Conservation (phyloP, 2,329 filamentous ascomycete genomes). For the Talaromyces pinophilus region DNA sequence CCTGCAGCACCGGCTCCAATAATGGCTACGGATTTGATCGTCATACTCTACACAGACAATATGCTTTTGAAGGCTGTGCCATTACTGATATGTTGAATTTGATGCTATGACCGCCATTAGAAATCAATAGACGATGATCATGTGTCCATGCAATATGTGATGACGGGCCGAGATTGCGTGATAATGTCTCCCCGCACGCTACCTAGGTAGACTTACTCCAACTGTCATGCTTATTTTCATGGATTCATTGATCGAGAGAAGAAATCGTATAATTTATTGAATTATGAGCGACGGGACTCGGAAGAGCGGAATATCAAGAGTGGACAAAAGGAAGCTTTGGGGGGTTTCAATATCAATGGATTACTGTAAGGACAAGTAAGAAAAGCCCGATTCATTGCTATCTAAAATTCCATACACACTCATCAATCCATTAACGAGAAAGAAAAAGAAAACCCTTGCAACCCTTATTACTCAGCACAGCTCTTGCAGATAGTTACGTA, state of each 20-base stretch:
- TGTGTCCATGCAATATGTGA: conserved; percentile 4
- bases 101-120: not conserved
- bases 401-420: conserved; percentile 17
- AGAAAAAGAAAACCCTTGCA: not conserved
- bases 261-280: too few species aligned
- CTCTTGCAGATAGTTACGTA: not conserved
- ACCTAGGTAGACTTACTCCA: not conserved
- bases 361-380: not conserved
- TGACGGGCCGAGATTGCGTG: conserved; percentile 15
- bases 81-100: not conserved
- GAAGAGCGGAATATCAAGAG: too few species aligned
- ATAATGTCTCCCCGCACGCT: conserved; percentile 12
- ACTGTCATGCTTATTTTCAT: not conserved
- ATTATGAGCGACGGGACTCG: too few species aligned
- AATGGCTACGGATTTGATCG: conserved; percentile 31
- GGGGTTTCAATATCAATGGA: not conserved
- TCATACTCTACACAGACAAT: not conserved
- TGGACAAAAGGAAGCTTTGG: too few species aligned
- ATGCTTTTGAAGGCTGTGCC: not conserved
- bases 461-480: conserved; percentile 5
- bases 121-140: not conserved
- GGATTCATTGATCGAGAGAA: too few species aligned
- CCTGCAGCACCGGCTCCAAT: conserved; percentile 36
- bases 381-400: conserved; percentile 19
- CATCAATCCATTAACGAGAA: conserved; percentile 16